Conservation (phyloP, 805 yeast genomes). For the Wickerhamiella siamensis region DNA sequence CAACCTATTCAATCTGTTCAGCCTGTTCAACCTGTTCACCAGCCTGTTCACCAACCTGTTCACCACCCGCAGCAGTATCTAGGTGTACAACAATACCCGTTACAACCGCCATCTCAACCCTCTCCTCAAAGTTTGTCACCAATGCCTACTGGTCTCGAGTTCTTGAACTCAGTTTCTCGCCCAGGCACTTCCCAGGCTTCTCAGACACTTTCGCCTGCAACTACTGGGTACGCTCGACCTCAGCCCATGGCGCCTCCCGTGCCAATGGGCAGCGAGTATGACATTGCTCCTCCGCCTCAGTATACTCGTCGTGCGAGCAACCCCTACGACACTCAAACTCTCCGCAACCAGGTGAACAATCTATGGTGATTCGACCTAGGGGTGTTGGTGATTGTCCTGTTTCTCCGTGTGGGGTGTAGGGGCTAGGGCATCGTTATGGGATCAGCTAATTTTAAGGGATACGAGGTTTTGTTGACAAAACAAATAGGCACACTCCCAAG, state of each 20-base stretch:
- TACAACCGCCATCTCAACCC: no score
- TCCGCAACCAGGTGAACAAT: constrained; percentile 1
- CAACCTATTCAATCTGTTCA: no score
- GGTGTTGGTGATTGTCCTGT: no score
- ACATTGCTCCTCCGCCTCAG: constrained; percentile 1
- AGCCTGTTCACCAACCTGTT: neutral
- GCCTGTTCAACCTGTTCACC: neutral
- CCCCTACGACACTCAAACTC: neutral
- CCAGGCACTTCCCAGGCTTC: neutral
- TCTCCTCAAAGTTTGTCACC: neutral
- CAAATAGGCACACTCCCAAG: neutral
- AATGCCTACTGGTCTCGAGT: constrained; percentile 10
- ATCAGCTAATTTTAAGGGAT: no score
- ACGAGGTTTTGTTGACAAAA: neutral
- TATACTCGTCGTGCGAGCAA: neutral
- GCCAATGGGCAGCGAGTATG: neutral
- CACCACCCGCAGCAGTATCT: neutral
- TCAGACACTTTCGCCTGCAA: neutral
- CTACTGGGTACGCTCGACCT: neutral
- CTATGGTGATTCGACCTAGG: constrained; percentile 1
- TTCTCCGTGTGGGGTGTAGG: no score
- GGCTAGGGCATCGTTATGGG: no score
- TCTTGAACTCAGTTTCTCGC: constrained; percentile 12
- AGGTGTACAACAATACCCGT: constrained; percentile 4
- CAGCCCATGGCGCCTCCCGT: neutral